phyloP scores from a whole-genome alignment of 75 land plant genomes.

The Pseudotsuga menziesii region DNA sequence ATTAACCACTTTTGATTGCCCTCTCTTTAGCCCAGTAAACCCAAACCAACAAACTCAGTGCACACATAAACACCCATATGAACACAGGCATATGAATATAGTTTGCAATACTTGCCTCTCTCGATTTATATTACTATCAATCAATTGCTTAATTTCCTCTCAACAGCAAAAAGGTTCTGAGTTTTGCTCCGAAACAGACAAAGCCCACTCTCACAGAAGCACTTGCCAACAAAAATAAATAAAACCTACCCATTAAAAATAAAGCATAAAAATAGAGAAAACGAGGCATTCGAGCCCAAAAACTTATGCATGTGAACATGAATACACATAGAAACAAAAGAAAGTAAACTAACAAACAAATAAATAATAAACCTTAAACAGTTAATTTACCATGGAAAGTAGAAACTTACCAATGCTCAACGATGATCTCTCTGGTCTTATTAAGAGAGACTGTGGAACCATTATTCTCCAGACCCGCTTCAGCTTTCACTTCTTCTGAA shows the following conservation, averaged over 20 bases:
- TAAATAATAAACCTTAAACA: no score
- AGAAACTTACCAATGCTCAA: slow-evolving; percentile 3
- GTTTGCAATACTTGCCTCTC: background rate
- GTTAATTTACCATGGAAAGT: no score
- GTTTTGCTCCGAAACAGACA: background rate
- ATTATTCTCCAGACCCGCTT: background rate
- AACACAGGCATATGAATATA: no score
- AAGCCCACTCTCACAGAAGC: background rate
- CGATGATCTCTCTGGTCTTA: background rate
- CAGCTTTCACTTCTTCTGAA: background rate
- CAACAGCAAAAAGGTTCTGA: background rate
- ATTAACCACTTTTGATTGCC: no score
- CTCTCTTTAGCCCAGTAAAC: no score
- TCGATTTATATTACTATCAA: background rate
- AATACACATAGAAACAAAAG: background rate
- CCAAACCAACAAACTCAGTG: no score
- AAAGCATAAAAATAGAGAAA: background rate
- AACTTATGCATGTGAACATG: background rate
- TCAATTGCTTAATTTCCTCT: background rate
- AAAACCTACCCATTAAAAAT: background rate
- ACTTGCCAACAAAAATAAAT: background rate
- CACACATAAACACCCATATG: no score
- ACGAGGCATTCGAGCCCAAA: background rate
- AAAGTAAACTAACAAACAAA: background rate
- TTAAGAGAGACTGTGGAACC: background rate